Evolutionary conservation across 2,329 filamentous ascomycete genomes (phyloP).

Genomic region (Cryoendolithus antarcticus): DNA sequence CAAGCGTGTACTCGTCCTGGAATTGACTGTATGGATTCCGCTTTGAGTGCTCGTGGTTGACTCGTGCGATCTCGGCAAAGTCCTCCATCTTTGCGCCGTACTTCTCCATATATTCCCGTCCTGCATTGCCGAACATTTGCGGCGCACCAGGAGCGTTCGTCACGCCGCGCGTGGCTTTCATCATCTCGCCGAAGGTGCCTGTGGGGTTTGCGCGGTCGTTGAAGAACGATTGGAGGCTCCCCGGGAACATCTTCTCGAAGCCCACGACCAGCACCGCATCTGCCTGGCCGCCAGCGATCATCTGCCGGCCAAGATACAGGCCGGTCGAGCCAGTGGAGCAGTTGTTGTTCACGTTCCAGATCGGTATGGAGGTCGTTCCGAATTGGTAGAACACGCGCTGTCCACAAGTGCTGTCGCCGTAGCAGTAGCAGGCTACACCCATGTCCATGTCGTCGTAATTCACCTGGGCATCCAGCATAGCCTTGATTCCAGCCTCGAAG

Average conservation of each 20-base stretch:
- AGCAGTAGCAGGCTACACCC: slow-evolving; percentile 95
- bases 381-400: slow-evolving; percentile 99
- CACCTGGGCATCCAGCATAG: slow-evolving; percentile 71
- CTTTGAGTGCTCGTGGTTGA: slow-evolving; percentile 87
- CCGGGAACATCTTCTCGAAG: slow-evolving; percentile 96
- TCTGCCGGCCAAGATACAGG: slow-evolving; percentile 66
- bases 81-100: slow-evolving; percentile 73
- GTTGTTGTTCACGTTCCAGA: slow-evolving; percentile 99
- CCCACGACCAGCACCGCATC: slow-evolving; percentile 86
- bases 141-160: slow-evolving; percentile 76
- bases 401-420: slow-evolving; percentile 86
- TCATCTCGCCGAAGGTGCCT: slow-evolving; percentile 61
- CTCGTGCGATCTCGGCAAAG: slow-evolving; percentile 84
- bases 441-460: slow-evolving; percentile 95
- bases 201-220: slow-evolving; percentile 74
- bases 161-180: slow-evolving; percentile 68
- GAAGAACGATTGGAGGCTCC: slow-evolving; percentile 72
- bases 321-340: slow-evolving; percentile 93
- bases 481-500: slow-evolving; percentile 84
- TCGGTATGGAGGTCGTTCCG: slow-evolving; percentile 90
- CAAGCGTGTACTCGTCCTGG: slow-evolving; percentile 75
- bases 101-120: slow-evolving; percentile 90
- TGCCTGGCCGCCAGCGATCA: slow-evolving; percentile 67
- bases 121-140: slow-evolving; percentile 93
- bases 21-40: slow-evolving; percentile 98